These are phyloP conservation scores for Penicillium lividum DNA, from an alignment of 495 filamentous ascomycete genomes.

Conservation along the genomic window DNA sequence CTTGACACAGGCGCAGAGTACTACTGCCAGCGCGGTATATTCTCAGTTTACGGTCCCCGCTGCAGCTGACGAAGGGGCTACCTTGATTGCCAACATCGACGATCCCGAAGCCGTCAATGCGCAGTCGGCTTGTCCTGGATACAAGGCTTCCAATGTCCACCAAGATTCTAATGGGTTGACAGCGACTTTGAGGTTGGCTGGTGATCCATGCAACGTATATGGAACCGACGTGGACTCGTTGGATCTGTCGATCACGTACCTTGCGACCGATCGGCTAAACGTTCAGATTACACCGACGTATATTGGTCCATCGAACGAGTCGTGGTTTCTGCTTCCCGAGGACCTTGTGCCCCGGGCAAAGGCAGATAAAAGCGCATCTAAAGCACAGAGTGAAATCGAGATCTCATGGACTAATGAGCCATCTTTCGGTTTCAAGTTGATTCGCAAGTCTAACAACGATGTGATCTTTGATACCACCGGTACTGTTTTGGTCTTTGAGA, in stretches of 20 bases:
- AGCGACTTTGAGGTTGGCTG: slow-evolving; percentile 56
- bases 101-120: slow-evolving; percentile 71
- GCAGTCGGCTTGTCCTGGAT: slow-evolving; percentile 67
- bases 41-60: slow-evolving; percentile 59
- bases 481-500: slow-evolving; percentile 58
- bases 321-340: slow-evolving; percentile 68
- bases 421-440: slow-evolving; percentile 60
- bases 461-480: slow-evolving; percentile 58
- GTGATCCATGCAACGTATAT: slow-evolving; percentile 60
- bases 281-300: slow-evolving; percentile 61
- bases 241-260: slow-evolving; percentile 56
- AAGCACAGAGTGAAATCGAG: slow-evolving; percentile 50
- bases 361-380: slow-evolving; percentile 39
- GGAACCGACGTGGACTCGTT: slow-evolving; percentile 62
- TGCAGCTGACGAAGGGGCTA: slow-evolving; percentile 54
- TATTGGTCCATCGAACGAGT: slow-evolving; percentile 61
- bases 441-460: slow-evolving; percentile 57
- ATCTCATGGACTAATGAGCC: slow-evolving; percentile 61
- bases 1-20: slow-evolving; percentile 14
- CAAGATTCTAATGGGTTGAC: slow-evolving; percentile 49
- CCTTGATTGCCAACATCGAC: slow-evolving; percentile 66
- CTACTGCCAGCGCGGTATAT: slow-evolving; percentile 5
- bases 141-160: slow-evolving; percentile 54
- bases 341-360: slow-evolving; percentile 61
- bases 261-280: slow-evolving; percentile 54